A percentile compares a stretch with the other conserved stretches of the same genome.
These are phyloP conservation scores for Lasiodiplodia hormozganensis DNA, from an alignment of 2,329 filamentous ascomycete species.

Conservation along the genomic window DNA sequence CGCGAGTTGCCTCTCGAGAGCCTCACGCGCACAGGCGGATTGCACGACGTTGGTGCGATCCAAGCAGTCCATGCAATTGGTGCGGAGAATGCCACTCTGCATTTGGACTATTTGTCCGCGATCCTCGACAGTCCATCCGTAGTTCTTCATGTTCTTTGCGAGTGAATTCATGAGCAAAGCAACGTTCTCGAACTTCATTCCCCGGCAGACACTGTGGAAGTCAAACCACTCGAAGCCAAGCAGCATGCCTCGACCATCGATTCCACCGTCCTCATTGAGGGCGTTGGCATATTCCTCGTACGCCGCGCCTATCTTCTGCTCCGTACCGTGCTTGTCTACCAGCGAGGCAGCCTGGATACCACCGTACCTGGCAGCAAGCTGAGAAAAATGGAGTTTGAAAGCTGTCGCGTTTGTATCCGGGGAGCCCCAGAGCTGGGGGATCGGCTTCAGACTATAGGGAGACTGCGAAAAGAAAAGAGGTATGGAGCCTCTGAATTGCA, in stretches of 20 bases:
- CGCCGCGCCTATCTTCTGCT: constrained; percentile 77
- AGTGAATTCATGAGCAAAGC: constrained; percentile 76
- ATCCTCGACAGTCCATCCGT: constrained; percentile 72
- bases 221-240: constrained; percentile 95
- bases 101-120: constrained; percentile 49
- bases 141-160: constrained; percentile 69
- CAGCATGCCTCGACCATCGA: constrained; percentile 54
- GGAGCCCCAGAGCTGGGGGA: constrained; percentile 82
- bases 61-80: constrained; percentile 98
- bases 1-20: constrained; percentile 80
- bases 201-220: constrained; percentile 89
- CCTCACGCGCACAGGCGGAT: constrained; percentile 84
- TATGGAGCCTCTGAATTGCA: constrained; percentile 89
- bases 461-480: constrained; percentile 95
- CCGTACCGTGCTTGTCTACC: constrained; percentile 86
- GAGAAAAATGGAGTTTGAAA: constrained; percentile 79
- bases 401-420: constrained; percentile 78
- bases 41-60: constrained; percentile 97
- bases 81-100: constrained; percentile 83
- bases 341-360: constrained; percentile 79
- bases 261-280: constrained; percentile 67
- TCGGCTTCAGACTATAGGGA: constrained; percentile 90
- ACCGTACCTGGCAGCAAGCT: constrained; percentile 74
- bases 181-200: constrained; percentile 98
- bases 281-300: constrained; percentile 73